phyloP scores from a whole-genome alignment of 805 yeast species.

The Hanseniaspora taiwanica region DNA sequence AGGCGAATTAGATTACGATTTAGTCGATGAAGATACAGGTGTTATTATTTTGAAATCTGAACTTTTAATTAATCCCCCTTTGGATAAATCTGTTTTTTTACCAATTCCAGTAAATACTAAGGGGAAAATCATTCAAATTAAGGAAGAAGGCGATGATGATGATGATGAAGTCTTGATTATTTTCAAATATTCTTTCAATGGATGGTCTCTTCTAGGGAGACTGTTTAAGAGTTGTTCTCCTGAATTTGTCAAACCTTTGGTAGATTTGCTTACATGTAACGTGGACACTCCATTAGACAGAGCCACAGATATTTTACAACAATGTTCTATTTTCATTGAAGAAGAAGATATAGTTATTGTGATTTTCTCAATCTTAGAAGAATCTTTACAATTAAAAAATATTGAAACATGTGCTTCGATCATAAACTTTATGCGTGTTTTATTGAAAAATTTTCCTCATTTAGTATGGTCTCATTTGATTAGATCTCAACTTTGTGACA shows the following conservation, averaged over 20 bases:
- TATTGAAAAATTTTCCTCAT: slow-evolving; percentile 38
- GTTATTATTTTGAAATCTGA: slow-evolving; percentile 36
- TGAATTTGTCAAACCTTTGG: slow-evolving; percentile 27
- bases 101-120: slow-evolving; percentile 43
- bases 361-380: slow-evolving; percentile 53
- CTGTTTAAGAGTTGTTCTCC: slow-evolving; percentile 46
- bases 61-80: slow-evolving; percentile 42
- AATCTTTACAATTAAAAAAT: slow-evolving; percentile 44
- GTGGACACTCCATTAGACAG: slow-evolving; percentile 28
- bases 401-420: slow-evolving; percentile 32
- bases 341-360: slow-evolving; percentile 51
- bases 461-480: slow-evolving; percentile 72
- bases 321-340: slow-evolving; percentile 30
- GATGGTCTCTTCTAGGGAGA: slow-evolving; percentile 81
- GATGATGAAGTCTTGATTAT: slow-evolving; percentile 30
- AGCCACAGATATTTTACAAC: slow-evolving; percentile 28
- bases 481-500: slow-evolving; percentile 51
- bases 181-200: slow-evolving; percentile 63
- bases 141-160: slow-evolving; percentile 12
- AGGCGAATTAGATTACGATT: slow-evolving; percentile 30
- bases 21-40: slow-evolving; percentile 35
- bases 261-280: slow-evolving; percentile 37
- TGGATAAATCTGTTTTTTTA: slow-evolving; percentile 30
- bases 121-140: slow-evolving; percentile 40
- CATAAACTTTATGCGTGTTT: slow-evolving; percentile 35